Conservation (phyloP, 2,329 filamentous ascomycete genomes). For the Apiospora aurea region DNA sequence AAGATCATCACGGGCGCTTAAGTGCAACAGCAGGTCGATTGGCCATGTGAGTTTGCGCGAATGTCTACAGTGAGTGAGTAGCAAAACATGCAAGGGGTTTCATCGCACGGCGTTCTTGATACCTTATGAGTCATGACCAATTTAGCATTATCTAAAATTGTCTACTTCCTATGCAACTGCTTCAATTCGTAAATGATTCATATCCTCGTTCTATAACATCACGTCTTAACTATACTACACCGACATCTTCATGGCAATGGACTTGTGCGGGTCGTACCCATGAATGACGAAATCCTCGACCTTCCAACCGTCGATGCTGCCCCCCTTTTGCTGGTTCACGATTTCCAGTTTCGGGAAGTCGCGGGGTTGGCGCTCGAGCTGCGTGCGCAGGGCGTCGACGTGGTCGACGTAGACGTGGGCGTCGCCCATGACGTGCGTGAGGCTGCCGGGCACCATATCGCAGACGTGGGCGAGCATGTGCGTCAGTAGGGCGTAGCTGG, state of each 20-base stretch:
- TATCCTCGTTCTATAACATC: not conserved
- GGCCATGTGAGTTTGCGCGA: slow-evolving; percentile 1
- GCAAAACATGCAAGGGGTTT: not conserved
- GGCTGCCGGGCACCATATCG: slow-evolving; percentile 81
- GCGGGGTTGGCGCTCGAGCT: slow-evolving; percentile 80
- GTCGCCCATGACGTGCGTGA: slow-evolving; percentile 97
- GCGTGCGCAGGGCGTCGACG: slow-evolving; percentile 82
- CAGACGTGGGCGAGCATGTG: slow-evolving; percentile 94
- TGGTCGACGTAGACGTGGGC: slow-evolving; percentile 97
- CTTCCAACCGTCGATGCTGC: slow-evolving; percentile 89
- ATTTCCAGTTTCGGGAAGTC: slow-evolving; percentile 84
- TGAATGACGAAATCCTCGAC: slow-evolving; percentile 86
- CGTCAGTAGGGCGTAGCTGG: slow-evolving; percentile 89
- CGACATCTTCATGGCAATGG: slow-evolving; percentile 98
- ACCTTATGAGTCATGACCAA: slow-evolving; percentile 13
- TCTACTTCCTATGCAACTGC: not conserved
- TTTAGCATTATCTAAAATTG: slow-evolving; percentile 4
- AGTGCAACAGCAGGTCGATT: not conserved
- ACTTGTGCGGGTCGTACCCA: slow-evolving; percentile 90
- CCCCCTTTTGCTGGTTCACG: slow-evolving; percentile 63
- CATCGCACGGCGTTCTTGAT: slow-evolving; percentile 12
- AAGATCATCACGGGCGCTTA: slow-evolving; percentile 51
- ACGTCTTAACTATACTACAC: slow-evolving; percentile 76
- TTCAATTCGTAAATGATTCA: not conserved
- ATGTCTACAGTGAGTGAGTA: not conserved